Percentiles rank a stretch among this genome's conserved stretches.
Conservation (phyloP, 2,329 filamentous ascomycete species). For the Diaporthe amygdali region DNA sequence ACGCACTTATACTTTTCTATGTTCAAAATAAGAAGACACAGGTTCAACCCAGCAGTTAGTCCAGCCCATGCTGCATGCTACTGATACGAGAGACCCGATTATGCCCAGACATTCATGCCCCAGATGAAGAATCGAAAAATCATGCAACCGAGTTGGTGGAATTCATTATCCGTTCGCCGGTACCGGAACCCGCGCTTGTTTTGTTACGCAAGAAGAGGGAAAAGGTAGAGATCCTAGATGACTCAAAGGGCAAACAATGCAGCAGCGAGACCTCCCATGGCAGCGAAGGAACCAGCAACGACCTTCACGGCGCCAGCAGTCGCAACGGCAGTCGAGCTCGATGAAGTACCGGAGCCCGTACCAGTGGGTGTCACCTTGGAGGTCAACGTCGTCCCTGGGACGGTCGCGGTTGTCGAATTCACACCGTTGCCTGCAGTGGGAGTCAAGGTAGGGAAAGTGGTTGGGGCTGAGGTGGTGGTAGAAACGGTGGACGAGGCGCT, state of each 20-base stretch:
- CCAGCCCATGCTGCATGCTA: background rate
- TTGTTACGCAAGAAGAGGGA: background rate
- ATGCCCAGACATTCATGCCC: background rate
- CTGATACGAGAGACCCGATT: background rate
- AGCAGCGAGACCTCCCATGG: slow-evolving; percentile 46
- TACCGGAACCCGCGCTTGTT: background rate
- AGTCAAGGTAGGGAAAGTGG: slow-evolving; percentile 31
- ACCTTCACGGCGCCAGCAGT: slow-evolving; percentile 35
- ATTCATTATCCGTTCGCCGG: background rate
- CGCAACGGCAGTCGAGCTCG: slow-evolving; percentile 10
- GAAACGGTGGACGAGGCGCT: slow-evolving; percentile 26
- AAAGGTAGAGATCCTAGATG: background rate
- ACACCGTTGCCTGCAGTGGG: slow-evolving; percentile 27
- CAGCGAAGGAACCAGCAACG: slow-evolving; percentile 43
- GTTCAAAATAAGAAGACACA: background rate
- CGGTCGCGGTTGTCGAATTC: slow-evolving; percentile 27
- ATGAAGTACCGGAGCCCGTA: slow-evolving; percentile 12
- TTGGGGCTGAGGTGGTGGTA: slow-evolving; percentile 31
- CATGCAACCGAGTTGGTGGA: slow-evolving; percentile 3
- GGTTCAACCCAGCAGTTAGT: background rate
- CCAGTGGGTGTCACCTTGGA: slow-evolving; percentile 17
- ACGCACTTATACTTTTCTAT: slow-evolving; percentile 8
- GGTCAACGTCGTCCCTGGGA: slow-evolving; percentile 26
- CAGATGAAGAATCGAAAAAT: background rate
- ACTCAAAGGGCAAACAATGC: slow-evolving; percentile 50